phyloP scores from a whole-genome alignment of 2,329 filamentous ascomycete species.

The Trichoderma polysporum region DNA sequence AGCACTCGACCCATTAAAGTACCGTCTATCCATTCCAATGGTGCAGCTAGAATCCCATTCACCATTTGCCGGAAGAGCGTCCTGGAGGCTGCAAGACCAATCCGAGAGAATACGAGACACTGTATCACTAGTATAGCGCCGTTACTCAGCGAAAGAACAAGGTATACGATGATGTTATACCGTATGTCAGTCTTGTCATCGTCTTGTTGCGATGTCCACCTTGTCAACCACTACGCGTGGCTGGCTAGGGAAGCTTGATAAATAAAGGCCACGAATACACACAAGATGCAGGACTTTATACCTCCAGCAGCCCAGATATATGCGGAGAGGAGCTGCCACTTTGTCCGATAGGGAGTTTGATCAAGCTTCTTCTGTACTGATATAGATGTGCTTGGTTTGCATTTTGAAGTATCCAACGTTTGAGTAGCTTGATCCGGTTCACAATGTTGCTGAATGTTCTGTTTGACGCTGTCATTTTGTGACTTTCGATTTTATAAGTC shows the following conservation, averaged over 20 bases:
- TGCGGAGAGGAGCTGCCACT: constrained; percentile 6
- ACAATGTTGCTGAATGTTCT: not conserved
- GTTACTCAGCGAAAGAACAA: not conserved
- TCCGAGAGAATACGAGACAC: not conserved
- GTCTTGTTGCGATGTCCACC: constrained; percentile 11
- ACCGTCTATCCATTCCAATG: constrained; percentile 15
- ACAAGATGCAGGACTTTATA: not conserved
- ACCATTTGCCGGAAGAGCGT: constrained; percentile 15
- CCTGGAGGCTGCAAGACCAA: constrained; percentile 5
- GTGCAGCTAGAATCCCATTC: not conserved
- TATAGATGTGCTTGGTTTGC: not conserved
- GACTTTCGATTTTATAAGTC: not conserved
- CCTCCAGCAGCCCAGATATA: constrained; percentile 19
- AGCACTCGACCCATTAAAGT: constrained; percentile 12
- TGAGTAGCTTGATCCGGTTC: not conserved
- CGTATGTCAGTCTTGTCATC: not conserved
- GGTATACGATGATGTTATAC: constrained; percentile 8
- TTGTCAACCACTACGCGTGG: constrained; percentile 20
- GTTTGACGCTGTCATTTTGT: not conserved
- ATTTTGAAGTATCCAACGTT: no score
- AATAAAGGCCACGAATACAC: not conserved
- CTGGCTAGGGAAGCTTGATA: not conserved
- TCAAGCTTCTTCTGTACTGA: not conserved
- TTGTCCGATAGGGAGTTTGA: not conserved
- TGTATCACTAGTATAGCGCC: not conserved